phyloP scores from a whole-genome alignment of 352 stramenopile genomes.

The Phytophthora hybrid region DNA sequence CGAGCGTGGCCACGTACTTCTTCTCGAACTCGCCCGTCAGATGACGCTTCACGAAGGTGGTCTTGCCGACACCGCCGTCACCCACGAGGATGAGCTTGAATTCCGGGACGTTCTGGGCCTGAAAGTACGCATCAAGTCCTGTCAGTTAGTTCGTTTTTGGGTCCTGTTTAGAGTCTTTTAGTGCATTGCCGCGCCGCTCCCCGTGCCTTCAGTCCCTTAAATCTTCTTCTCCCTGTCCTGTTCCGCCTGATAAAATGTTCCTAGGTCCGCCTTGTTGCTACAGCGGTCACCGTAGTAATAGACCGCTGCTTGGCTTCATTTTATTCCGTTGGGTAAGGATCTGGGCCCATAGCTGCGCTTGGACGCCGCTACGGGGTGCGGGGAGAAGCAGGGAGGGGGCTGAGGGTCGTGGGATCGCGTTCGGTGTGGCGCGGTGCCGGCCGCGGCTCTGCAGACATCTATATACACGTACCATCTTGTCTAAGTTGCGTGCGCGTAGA shows the following conservation, averaged over 20 bases:
- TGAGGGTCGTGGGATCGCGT: not conserved
- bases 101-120: conserved; percentile 94
- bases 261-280: conserved; percentile 17
- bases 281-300: conserved; percentile 13
- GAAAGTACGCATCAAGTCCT: conserved; percentile 16
- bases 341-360: not conserved
- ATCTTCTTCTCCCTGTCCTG: conserved; percentile 6
- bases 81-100: conserved; percentile 99
- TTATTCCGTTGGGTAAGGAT: not conserved
- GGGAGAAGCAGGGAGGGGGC: conserved; percentile 14
- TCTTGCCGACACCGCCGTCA: conserved; percentile 99
- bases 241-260: conserved; percentile 5
- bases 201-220: conserved; percentile 20
- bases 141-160: conserved; percentile 15
- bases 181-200: not conserved
- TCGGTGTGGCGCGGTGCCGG: not conserved
- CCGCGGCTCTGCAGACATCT: conserved; percentile 1
- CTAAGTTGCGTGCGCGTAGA: conserved; percentile 25
- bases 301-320: conserved; percentile 29
- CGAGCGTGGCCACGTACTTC: conserved; percentile 99
- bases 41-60: conserved; percentile 99
- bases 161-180: not conserved
- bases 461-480: conserved; percentile 50
- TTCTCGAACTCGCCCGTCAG: conserved; percentile 99
- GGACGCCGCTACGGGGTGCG: not conserved